phyloP scores from a whole-genome alignment of 352 stramenopile genomes.

The Phytophthora megakarya region DNA sequence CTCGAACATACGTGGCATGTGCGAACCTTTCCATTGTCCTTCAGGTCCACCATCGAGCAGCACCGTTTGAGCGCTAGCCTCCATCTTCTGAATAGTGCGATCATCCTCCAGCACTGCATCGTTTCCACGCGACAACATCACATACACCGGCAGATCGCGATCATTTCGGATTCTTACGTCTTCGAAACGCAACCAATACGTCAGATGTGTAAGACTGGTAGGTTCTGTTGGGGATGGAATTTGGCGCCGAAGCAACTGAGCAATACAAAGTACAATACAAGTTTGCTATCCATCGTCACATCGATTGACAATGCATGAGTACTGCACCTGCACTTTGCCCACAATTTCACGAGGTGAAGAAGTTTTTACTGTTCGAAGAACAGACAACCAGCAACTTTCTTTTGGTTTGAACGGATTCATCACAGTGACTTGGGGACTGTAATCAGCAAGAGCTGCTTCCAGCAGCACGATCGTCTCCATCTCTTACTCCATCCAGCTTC shows the following conservation, averaged over 20 bases:
- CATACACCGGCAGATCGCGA: conserved; percentile 58
- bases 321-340: conserved; percentile 31
- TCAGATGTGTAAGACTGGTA: conserved; percentile 4
- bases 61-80: conserved; percentile 50
- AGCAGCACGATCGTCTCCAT: conserved; percentile 36
- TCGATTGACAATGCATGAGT: background rate
- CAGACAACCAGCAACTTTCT: conserved; percentile 25
- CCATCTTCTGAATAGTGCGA: conserved; percentile 39
- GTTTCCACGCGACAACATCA: conserved; percentile 52
- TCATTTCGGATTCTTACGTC: conserved; percentile 63
- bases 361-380: conserved; percentile 19
- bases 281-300: background rate
- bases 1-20: conserved; percentile 54
- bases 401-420: conserved; percentile 38
- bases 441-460: conserved; percentile 39
- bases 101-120: conserved; percentile 35
- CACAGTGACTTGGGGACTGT: conserved; percentile 16
- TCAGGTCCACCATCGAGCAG: conserved; percentile 63
- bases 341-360: conserved; percentile 1
- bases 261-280: conserved; percentile 4
- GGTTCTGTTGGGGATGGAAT: background rate
- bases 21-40: conserved; percentile 62
- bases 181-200: conserved; percentile 62
- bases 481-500: background rate
- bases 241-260: conserved; percentile 14